These are phyloP conservation scores for Boeremia lycopersici DNA, from an alignment of 2,329 filamentous ascomycete genomes.

Conservation along the genomic window DNA sequence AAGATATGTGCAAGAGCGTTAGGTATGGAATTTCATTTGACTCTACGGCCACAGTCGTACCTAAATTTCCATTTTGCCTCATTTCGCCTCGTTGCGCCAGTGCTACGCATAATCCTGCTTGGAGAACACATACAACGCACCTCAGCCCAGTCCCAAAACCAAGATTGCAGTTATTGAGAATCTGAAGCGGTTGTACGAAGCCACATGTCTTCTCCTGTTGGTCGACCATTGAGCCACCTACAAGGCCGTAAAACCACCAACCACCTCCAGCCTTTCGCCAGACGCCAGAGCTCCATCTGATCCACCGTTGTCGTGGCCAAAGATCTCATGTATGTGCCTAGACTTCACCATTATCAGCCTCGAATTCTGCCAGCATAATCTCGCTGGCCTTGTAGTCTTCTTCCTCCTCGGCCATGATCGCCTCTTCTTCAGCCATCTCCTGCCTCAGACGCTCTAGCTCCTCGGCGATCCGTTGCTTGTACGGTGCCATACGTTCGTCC, in stretches of 20 bases:
- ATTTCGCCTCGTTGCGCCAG: no score
- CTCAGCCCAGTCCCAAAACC: no score
- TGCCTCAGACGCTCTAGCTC: conserved; percentile 27
- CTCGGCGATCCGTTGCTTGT: conserved; percentile 26
- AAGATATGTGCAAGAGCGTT: no score
- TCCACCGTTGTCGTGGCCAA: neutral
- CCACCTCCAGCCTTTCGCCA: conserved; percentile 1
- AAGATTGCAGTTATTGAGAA: no score
- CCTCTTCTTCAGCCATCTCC: conserved; percentile 28
- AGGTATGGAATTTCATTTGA: no score
- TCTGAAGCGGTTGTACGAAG: no score
- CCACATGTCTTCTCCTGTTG: no score
- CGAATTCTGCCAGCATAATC: conserved; percentile 27
- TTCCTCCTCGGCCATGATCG: conserved; percentile 20
- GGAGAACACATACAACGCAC: no score
- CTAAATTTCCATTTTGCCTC: no score
- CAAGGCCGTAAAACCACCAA: neutral
- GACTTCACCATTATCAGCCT: conserved; percentile 12
- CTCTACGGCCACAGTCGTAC: no score
- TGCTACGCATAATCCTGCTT: no score
- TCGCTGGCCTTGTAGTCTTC: conserved; percentile 20
- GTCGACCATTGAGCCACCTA: no score
- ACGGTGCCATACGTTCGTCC: conserved; percentile 20
- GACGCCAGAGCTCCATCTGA: neutral
- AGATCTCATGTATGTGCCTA: neutral